phyloP scores from a whole-genome alignment of 2,329 filamentous ascomycete species.

The Sporothrix curviconia region DNA sequence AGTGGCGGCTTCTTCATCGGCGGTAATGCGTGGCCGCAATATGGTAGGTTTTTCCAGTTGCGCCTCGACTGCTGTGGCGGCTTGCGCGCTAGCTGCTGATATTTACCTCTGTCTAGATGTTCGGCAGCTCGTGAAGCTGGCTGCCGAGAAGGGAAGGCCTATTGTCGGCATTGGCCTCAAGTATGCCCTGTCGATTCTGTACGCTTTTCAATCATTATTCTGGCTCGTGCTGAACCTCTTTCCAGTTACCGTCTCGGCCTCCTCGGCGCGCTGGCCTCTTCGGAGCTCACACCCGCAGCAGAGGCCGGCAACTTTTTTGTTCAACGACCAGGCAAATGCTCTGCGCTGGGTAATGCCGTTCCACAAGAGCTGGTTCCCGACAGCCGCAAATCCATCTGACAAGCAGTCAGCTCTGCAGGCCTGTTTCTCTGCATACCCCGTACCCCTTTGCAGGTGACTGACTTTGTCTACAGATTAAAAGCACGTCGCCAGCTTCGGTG shows the following conservation, averaged over 20 bases:
- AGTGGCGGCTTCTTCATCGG: background rate
- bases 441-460: too few relatives aligned
- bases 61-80: too few relatives aligned
- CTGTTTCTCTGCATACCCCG: too few relatives aligned
- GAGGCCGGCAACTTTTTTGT: background rate
- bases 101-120: background rate
- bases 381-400: too few relatives aligned
- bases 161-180: background rate
- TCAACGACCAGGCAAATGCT: background rate
- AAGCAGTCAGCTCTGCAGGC: too few relatives aligned
- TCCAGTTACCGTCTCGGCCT: background rate
- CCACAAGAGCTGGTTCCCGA: too few relatives aligned
- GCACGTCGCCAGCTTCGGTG: background rate
- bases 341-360: background rate
- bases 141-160: background rate
- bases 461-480: background rate
- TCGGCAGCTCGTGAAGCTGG: background rate
- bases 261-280: background rate
- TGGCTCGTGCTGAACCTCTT: too few relatives aligned
- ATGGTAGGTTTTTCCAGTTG: background rate
- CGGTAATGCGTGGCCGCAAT: background rate
- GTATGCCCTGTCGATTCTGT: background rate
- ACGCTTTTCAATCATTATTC: too few relatives aligned
- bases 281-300: background rate
- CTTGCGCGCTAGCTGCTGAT: background rate